These are phyloP conservation scores for Colletotrichum sp. DNA, from an alignment of 2,329 filamentous ascomycete species.

Conservation along the genomic window DNA sequence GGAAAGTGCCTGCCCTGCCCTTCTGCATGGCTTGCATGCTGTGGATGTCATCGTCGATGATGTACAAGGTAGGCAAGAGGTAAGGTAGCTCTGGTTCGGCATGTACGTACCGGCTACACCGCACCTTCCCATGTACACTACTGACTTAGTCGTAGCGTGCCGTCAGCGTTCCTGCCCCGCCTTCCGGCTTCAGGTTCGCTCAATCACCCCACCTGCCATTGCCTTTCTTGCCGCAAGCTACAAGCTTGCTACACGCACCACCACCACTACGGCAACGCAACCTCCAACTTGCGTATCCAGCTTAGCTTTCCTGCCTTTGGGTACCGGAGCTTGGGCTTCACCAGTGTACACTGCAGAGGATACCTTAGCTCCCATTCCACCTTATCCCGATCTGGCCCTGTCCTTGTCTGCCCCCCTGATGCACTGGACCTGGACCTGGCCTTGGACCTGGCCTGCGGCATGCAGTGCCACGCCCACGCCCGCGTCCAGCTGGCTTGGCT, in stretches of 20 bases:
- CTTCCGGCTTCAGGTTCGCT: neutral
- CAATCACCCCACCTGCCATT: slow-evolving; percentile 1
- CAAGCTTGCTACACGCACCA: neutral
- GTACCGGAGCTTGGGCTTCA: neutral
- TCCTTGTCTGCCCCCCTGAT: neutral
- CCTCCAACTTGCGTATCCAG: neutral
- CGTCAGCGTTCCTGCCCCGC: neutral
- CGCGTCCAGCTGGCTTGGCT: neutral
- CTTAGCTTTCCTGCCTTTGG: neutral
- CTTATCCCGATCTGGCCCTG: neutral
- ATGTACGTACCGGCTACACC: neutral
- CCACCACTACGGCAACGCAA: neutral
- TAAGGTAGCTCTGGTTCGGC: neutral
- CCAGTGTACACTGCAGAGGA: neutral
- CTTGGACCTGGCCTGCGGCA: neutral
- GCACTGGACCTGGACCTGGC: neutral
- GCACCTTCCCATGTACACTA: neutral
- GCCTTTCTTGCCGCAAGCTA: neutral
- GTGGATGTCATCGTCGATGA: neutral
- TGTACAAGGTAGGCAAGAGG: neutral
- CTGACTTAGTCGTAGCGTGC: neutral
- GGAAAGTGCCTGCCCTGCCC: neutral
- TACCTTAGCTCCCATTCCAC: neutral
- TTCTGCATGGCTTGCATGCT: neutral
- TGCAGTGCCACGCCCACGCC: neutral